Conservation (phyloP, 1,284 basidiomycete genomes). For the Moniliophthora roreri region DNA sequence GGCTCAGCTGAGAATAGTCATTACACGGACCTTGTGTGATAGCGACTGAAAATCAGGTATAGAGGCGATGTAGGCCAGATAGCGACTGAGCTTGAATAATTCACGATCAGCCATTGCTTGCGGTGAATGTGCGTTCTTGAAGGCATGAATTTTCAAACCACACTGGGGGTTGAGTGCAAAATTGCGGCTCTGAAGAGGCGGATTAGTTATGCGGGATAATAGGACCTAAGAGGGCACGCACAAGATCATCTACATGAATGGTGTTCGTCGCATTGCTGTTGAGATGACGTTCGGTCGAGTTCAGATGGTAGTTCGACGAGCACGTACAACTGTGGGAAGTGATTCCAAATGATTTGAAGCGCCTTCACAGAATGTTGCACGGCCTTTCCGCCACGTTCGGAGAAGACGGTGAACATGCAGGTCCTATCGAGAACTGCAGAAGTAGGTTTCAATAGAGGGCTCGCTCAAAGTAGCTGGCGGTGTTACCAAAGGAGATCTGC, state of each 20-base stretch:
- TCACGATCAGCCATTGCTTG: slow-evolving; percentile 66
- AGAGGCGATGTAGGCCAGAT: slow-evolving; percentile 61
- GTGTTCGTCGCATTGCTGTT: slow-evolving; percentile 72
- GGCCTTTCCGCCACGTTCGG: slow-evolving; percentile 67
- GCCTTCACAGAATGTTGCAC: slow-evolving; percentile 84
- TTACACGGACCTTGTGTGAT: slow-evolving; percentile 53
- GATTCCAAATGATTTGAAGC: slow-evolving; percentile 85
- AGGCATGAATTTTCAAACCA: slow-evolving; percentile 82
- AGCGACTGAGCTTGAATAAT: slow-evolving; percentile 60
- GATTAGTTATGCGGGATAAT: slow-evolving; percentile 5
- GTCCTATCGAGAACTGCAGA: slow-evolving; percentile 76
- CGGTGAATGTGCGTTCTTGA: slow-evolving; percentile 71
- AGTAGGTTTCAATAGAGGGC: slow-evolving; percentile 4
- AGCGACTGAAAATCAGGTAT: slow-evolving; percentile 54
- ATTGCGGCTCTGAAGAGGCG: slow-evolving; percentile 62
- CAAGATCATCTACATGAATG: slow-evolving; percentile 87
- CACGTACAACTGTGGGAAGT: slow-evolving; percentile 75
- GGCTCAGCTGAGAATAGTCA: not conserved
- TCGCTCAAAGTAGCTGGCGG: not conserved
- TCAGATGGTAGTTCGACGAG: not conserved
- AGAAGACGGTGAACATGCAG: slow-evolving; percentile 89
- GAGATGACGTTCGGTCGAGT: not conserved
- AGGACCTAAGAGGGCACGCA: slow-evolving; percentile 27
- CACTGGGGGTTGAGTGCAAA: slow-evolving; percentile 86
- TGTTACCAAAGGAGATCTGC: slow-evolving; percentile 59